A percentile compares a stretch with the other conserved stretches of the same genome.
These are phyloP conservation scores for Cardamine chenopodiifolia DNA, from an alignment of 345 rosid genomes.

Conservation along the genomic window DNA sequence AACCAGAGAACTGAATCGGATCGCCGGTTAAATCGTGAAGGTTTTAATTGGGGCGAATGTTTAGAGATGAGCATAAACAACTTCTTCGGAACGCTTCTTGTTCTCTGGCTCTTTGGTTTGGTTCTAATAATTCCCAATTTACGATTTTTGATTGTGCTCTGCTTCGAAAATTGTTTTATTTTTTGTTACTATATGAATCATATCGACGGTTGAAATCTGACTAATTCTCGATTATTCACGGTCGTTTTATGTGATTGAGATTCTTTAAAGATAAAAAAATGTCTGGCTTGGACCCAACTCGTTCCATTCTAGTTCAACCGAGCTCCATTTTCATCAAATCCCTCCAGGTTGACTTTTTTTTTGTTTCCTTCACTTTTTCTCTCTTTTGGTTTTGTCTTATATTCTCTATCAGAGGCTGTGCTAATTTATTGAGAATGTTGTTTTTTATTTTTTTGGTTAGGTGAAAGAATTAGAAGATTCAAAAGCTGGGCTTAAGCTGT, in stretches of 20 bases:
- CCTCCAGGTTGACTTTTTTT: constrained; percentile 52
- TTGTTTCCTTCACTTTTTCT: too few relatives aligned
- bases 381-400: not conserved
- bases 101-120: constrained; percentile 74
- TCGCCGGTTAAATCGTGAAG: not conserved
- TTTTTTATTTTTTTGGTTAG: constrained; percentile 40
- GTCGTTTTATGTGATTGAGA: constrained; percentile 55
- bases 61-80: not conserved
- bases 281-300: constrained; percentile 61
- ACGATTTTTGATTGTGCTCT: constrained; percentile 3
- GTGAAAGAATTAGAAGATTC: constrained; percentile 55
- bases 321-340: constrained; percentile 69
- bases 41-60: not conserved
- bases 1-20: not conserved
- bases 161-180: not conserved
- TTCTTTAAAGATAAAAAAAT: constrained; percentile 54
- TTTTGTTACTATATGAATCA: not conserved
- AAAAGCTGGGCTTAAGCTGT: constrained; percentile 51
- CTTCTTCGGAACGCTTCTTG: constrained; percentile 17
- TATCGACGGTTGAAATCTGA: not conserved
- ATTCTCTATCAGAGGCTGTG: not conserved
- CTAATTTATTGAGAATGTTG: not conserved
- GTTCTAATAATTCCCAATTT: not conserved
- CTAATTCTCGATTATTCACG: constrained; percentile 46
- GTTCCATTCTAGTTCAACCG: constrained; percentile 67